phyloP scores from a whole-genome alignment of 805 yeast species.

The Komagataella mondaviorum region DNA sequence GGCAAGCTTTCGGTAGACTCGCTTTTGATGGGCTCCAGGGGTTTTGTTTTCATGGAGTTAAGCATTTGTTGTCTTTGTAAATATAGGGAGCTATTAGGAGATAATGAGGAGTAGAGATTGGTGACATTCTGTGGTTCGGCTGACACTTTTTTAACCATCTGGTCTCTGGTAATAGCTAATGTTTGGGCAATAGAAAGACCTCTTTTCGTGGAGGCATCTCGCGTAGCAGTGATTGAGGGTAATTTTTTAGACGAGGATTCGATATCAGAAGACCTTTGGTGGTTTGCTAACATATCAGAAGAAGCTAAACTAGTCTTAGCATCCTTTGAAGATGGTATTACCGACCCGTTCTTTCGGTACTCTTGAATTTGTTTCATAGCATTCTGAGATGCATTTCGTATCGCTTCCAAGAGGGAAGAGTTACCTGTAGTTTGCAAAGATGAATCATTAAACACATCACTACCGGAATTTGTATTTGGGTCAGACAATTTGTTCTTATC shows the following conservation, averaged over 20 bases:
- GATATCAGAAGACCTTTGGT: not conserved
- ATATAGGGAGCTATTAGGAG: not conserved
- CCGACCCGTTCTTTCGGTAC: conserved; percentile 6
- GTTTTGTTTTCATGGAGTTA: not conserved
- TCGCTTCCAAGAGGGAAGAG: not conserved
- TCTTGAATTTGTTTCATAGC: not conserved
- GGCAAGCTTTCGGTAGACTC: not conserved
- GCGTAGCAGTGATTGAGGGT: not conserved
- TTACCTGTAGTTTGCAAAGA: not conserved
- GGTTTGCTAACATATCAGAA: not conserved
- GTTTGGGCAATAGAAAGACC: conserved; percentile 45
- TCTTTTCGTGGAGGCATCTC: not conserved
- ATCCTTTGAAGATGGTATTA: conserved; percentile 1
- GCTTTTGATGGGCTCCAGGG: not conserved
- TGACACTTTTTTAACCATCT: conserved; percentile 15
- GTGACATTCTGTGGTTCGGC: not conserved
- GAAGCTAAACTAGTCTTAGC: not conserved
- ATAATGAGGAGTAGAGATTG: not conserved
- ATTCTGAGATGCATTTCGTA: not conserved
- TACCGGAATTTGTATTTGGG: not conserved
- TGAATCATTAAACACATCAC: not conserved
- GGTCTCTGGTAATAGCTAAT: conserved; percentile 36
- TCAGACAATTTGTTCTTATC: not conserved
- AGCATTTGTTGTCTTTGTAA: not conserved
- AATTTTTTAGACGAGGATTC: not conserved